Evolutionary conservation across 2,329 filamentous ascomycete genomes (phyloP).

Genomic region (Helotiales sp.): DNA sequence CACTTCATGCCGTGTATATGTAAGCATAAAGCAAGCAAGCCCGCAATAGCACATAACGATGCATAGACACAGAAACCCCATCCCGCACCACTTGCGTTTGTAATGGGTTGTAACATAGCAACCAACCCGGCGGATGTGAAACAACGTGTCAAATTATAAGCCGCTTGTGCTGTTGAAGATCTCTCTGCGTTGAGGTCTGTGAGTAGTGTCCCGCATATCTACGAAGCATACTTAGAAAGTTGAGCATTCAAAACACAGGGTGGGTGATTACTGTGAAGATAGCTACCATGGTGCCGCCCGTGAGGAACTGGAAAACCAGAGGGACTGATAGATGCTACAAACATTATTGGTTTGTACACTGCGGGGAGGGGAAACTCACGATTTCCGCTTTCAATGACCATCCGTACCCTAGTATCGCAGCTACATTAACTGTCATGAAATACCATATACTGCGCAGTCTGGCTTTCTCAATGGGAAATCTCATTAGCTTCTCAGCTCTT

Average conservation of each 20-base stretch:
- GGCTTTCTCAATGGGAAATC: constrained; percentile 35
- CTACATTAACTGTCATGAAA: constrained; percentile 15
- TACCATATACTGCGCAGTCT: no score
- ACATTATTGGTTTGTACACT: not conserved
- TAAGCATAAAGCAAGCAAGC: not conserved
- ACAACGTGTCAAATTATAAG: constrained; percentile 61
- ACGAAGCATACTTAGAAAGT: constrained; percentile 55
- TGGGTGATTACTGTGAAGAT: no score
- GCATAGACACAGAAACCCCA: not conserved
- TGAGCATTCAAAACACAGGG: no score
- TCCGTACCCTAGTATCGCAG: constrained; percentile 29
- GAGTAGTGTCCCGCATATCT: constrained; percentile 56
- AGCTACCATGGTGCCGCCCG: no score
- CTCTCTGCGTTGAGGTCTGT: constrained; percentile 59
- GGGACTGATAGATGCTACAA: constrained; percentile 44
- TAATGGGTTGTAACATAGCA: constrained; percentile 54
- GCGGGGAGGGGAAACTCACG: not conserved
- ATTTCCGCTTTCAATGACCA: constrained; percentile 26
- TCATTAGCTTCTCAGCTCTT: constrained; percentile 46
- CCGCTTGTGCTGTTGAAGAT: constrained; percentile 59
- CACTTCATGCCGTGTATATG: not conserved
- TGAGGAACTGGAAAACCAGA: constrained; percentile 55
- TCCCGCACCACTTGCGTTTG: constrained; percentile 55
- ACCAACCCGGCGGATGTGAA: constrained; percentile 56
- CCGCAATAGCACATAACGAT: not conserved